Evolutionary conservation across 1,284 basidiomycete genomes (phyloP).

Genomic region (Uromyces viciae-fabae): DNA sequence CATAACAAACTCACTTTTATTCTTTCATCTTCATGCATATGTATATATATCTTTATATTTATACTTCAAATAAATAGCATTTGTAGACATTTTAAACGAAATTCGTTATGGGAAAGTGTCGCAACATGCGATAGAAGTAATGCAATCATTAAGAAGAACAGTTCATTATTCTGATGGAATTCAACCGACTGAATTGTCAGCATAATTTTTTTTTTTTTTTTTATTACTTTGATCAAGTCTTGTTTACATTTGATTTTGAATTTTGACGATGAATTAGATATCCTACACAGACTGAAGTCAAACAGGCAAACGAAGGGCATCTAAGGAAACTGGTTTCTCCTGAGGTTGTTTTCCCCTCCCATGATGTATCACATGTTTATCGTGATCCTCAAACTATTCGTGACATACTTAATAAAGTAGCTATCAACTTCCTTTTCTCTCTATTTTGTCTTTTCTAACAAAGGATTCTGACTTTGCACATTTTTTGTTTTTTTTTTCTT

Average conservation of each 20-base stretch:
- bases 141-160: constrained; percentile 47
- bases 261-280: constrained; percentile 64
- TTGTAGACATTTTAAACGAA: constrained; percentile 54
- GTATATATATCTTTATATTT: too few species aligned
- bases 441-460: constrained; percentile 64
- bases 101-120: constrained; percentile 51
- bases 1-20: background rate
- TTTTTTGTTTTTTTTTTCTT: constrained; percentile 45
- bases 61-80: constrained; percentile 38
- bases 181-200: constrained; percentile 53
- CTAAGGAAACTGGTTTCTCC: constrained; percentile 58
- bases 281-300: constrained; percentile 78
- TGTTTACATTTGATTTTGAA: background rate
- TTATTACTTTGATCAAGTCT: background rate
- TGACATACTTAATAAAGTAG: constrained; percentile 57
- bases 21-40: too few species aligned
- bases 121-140: constrained; percentile 45
- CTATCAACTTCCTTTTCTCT: background rate
- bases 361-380: constrained; percentile 57
- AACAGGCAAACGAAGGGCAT: constrained; percentile 67
- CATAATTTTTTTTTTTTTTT: background rate
- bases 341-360: constrained; percentile 48
- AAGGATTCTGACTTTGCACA: background rate
- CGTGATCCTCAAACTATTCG: constrained; percentile 68
- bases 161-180: constrained; percentile 51